Evolutionary conservation across 164 flowering plant species (phyloP), one percentile per base, ranked within the genome.

Genomic region (Hamamelis virginiana): DNA sequence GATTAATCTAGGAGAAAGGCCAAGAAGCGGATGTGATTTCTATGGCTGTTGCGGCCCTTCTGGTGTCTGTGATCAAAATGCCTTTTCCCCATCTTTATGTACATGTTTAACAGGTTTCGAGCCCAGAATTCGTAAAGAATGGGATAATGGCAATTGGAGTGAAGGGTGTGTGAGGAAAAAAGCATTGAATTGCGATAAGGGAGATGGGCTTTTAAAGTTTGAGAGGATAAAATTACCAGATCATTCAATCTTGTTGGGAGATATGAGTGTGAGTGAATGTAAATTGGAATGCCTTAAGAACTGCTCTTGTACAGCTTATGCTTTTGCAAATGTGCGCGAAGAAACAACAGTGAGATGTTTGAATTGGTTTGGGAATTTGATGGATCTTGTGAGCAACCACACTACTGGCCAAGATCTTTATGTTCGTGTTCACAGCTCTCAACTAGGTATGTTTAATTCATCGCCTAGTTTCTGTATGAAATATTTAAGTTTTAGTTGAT

Each of bases 131-230:
- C 27, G 12, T 12, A 18, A 25, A 23, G 71, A 69, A 25, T 75
- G 77, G 77, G 38, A n/a, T 4, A 1, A 5, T 25, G 67, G 74
- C 11, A 62, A 71, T 55, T 67, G 75, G 72, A 13, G 59, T 1
- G 25, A 15, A 1, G 71, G 74, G 0, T 75, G 78, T 28, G 59
- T n/a, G 23, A 53, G 74, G 59, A 19, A 28, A 47, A 46, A n/a
- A 19, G 45, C 0, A 4, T 12, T 25, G 26, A n/a, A 9, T 18
- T 51, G 59, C 13, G 44, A 27, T 18, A 26, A 18, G 21, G 45
- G 43, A 25, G 69, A 66, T 9, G 55, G 59, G 23, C 52, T 66
- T 51, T 51, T 66, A 26, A 66, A 33, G 26, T 14, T 50, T 3
- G 23, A 16, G 10, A 10, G 44, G 4, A 27, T 66, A 12, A 66